phyloP scores from a whole-genome alignment of 129 eudicot species.

The Centaurea solstitialis region DNA sequence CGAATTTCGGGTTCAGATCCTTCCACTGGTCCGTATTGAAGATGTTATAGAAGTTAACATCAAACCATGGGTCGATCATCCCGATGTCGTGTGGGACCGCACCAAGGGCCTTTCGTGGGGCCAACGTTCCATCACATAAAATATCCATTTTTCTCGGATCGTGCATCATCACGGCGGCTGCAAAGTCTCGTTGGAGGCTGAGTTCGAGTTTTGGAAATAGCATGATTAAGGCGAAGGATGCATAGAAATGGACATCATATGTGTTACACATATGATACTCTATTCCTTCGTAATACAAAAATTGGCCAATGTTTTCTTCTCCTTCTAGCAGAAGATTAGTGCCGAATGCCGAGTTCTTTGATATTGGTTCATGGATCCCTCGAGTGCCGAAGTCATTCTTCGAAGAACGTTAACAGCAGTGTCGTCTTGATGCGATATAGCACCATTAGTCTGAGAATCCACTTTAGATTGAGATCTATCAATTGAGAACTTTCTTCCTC shows the following conservation, averaged over 20 bases:
- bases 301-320: slow-evolving; percentile 94
- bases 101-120: slow-evolving; percentile 73
- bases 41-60: slow-evolving; percentile 72
- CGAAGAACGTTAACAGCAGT: slow-evolving; percentile 69
- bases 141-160: slow-evolving; percentile 77
- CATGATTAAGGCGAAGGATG: slow-evolving; percentile 80
- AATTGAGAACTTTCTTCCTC: slow-evolving; percentile 54
- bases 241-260: slow-evolving; percentile 94
- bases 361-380: slow-evolving; percentile 55
- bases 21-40: slow-evolving; percentile 85
- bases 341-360: slow-evolving; percentile 68
- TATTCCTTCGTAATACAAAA: slow-evolving; percentile 85
- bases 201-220: slow-evolving; percentile 92
- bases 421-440: slow-evolving; percentile 41
- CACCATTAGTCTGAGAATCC: slow-evolving; percentile 8
- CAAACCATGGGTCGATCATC: slow-evolving; percentile 94
- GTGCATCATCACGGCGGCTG: slow-evolving; percentile 97
- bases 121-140: slow-evolving; percentile 62
- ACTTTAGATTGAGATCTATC: slow-evolving; percentile 41
- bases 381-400: slow-evolving; percentile 69
- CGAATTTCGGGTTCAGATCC: slow-evolving; percentile 94
- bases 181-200: slow-evolving; percentile 91
- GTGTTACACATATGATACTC: slow-evolving; percentile 96
- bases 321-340: slow-evolving; percentile 72
- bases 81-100: slow-evolving; percentile 99